phyloP scores from a whole-genome alignment of 129 eudicot species.

The Heracleum sosnowskyi region DNA sequence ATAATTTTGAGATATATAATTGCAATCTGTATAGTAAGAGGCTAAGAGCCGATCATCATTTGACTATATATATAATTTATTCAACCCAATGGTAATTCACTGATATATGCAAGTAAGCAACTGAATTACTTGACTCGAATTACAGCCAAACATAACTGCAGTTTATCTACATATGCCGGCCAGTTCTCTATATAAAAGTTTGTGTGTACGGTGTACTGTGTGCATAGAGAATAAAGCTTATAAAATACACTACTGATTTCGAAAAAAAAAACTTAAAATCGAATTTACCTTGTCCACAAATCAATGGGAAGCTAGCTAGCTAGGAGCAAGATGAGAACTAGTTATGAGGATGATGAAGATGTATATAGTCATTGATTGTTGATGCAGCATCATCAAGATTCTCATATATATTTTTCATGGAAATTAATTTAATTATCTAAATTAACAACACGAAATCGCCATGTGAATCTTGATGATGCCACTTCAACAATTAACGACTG shows the following conservation, averaged over 20 bases:
- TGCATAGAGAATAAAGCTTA: background rate
- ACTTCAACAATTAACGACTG: slow-evolving; percentile 1
- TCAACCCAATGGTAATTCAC: background rate
- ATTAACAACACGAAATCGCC: background rate
- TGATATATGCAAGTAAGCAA: background rate
- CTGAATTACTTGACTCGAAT: background rate
- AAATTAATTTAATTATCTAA: background rate
- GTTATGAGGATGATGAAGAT: background rate
- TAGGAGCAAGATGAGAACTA: background rate
- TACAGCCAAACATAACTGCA: background rate
- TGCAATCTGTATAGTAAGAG: background rate
- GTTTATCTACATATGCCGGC: background rate
- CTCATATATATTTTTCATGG: background rate
- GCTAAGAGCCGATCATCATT: background rate
- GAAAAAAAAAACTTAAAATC: background rate
- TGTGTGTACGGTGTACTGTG: too few relatives aligned
- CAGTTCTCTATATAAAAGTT: too few relatives aligned
- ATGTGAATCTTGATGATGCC: slow-evolving; percentile 15
- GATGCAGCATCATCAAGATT: slow-evolving; percentile 21
- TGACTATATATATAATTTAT: too few relatives aligned
- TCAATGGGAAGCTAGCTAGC: background rate
- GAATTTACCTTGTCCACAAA: background rate
- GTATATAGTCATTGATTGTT: slow-evolving; percentile 5
- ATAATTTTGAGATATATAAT: background rate
- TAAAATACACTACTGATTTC: background rate